Evolutionary conservation across 2,329 filamentous ascomycete genomes (phyloP).

Genomic region (Balansia obtecta): DNA sequence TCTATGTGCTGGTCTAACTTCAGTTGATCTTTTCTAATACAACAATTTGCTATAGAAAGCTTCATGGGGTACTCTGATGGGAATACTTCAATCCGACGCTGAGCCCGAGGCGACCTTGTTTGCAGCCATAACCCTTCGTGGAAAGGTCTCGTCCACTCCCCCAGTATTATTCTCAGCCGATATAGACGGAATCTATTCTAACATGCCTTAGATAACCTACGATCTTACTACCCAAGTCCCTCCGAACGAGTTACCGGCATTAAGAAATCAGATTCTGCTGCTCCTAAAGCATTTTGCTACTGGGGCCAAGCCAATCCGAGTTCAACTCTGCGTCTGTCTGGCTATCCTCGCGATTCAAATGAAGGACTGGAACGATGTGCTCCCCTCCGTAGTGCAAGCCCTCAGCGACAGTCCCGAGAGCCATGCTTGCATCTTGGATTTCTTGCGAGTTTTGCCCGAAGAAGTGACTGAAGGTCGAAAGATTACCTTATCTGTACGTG

Average conservation of each 20-base stretch:
- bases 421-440: conserved; percentile 84
- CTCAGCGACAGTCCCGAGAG: conserved; percentile 66
- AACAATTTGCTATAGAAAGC: conserved; percentile 47
- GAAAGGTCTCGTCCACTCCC: conserved; percentile 56
- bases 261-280: conserved; percentile 74
- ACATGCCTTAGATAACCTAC: conserved; percentile 67
- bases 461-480: conserved; percentile 99
- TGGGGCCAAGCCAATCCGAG: conserved; percentile 73
- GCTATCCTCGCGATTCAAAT: conserved; percentile 94
- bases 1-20: no score
- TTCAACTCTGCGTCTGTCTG: conserved; percentile 89
- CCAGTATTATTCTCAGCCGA: no score
- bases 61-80: conserved; percentile 82
- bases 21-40: background rate
- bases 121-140: conserved; percentile 91
- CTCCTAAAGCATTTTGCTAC: conserved; percentile 71
- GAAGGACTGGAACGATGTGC: conserved; percentile 87
- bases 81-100: conserved; percentile 70
- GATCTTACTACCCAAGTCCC: conserved; percentile 80
- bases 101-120: conserved; percentile 85
- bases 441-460: conserved; percentile 91
- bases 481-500: conserved; percentile 96
- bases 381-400: conserved; percentile 66
- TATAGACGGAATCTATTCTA: background rate
- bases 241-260: conserved; percentile 55